Evolutionary conservation across 495 filamentous ascomycete genomes (phyloP).

Genomic region (Aspergillus egyptiacus): DNA sequence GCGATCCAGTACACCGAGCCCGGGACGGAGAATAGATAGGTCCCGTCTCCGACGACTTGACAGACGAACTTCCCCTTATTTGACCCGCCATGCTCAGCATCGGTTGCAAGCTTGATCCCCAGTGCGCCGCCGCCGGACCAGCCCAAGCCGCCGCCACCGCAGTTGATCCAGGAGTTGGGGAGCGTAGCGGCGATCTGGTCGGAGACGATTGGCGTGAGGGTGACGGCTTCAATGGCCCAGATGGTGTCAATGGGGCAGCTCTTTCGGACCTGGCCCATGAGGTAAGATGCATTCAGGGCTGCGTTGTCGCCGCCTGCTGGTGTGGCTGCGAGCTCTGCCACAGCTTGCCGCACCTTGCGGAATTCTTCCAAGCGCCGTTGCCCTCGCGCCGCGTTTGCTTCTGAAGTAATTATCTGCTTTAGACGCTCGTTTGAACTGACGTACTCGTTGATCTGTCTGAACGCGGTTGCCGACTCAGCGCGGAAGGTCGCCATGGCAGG

Average conservation of each 20-base stretch:
- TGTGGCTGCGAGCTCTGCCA: conserved; percentile 50
- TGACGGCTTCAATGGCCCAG: conserved; percentile 85
- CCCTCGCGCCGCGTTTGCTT: conserved; percentile 46
- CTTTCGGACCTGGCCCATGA: conserved; percentile 58
- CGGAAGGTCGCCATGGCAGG: conserved; percentile 67
- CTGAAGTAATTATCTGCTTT: conserved; percentile 40
- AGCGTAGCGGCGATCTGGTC: conserved; percentile 72
- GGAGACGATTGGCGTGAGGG: conserved; percentile 68
- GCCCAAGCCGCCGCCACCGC: conserved; percentile 86
- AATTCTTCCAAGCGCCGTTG: conserved; percentile 54
- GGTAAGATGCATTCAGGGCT: conserved; percentile 63
- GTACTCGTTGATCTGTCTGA: conserved; percentile 65
- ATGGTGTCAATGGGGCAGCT: conserved; percentile 71
- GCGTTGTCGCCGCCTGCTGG: conserved; percentile 50
- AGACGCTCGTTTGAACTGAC: conserved; percentile 41
- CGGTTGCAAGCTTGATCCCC: conserved; percentile 81
- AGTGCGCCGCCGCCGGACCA: conserved; percentile 91
- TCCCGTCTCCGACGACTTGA: conserved; percentile 90
- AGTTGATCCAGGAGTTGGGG: conserved; percentile 87
- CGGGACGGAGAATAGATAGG: conserved; percentile 83
- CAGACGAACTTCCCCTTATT: conserved; percentile 80
- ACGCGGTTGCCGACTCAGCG: conserved; percentile 62
- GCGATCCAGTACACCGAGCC: conserved; percentile 92
- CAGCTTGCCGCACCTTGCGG: conserved; percentile 50
- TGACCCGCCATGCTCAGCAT: conserved; percentile 48